phyloP scores from a whole-genome alignment of 2,329 filamentous ascomycete species.

The Delphinella strobiligena region DNA sequence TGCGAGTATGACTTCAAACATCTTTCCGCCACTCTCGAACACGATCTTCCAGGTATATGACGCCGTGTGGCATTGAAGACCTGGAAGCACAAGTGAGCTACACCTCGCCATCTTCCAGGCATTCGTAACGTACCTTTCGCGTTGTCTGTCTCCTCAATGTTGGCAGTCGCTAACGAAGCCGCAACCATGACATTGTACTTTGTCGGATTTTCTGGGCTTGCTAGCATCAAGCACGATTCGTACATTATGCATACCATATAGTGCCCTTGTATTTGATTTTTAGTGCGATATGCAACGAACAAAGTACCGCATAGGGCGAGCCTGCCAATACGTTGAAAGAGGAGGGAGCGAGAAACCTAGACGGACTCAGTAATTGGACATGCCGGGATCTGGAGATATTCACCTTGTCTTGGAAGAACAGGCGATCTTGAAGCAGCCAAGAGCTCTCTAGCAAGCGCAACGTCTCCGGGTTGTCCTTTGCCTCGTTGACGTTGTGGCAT shows the following conservation, averaged over 20 bases:
- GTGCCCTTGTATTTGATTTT: slow-evolving; percentile 54
- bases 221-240: slow-evolving; percentile 65
- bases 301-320: slow-evolving; percentile 72
- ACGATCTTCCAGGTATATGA: slow-evolving; percentile 85
- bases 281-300: slow-evolving; percentile 69
- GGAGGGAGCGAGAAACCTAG: slow-evolving; percentile 20
- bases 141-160: slow-evolving; percentile 62
- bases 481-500: slow-evolving; percentile 69
- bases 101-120: not conserved
- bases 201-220: slow-evolving; percentile 51
- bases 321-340: slow-evolving; percentile 71
- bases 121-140: slow-evolving; percentile 43
- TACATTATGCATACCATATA: slow-evolving; percentile 86
- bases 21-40: slow-evolving; percentile 63
- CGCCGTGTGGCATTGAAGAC: slow-evolving; percentile 75
- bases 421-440: slow-evolving; percentile 70
- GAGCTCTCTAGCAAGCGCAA: slow-evolving; percentile 66
- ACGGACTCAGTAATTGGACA: not conserved
- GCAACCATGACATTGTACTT: slow-evolving; percentile 65
- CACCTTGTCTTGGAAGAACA: slow-evolving; percentile 63
- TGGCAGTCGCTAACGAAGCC: slow-evolving; percentile 54
- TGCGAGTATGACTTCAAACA: slow-evolving; percentile 78
- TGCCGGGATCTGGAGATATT: slow-evolving; percentile 17
- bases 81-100: slow-evolving; percentile 32
- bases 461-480: slow-evolving; percentile 63